Percentiles rank a stretch among this genome's conserved stretches.
Evolutionary conservation across 2,329 filamentous ascomycete species (phyloP).

Genomic region (Ambrosiella xylebori): DNA sequence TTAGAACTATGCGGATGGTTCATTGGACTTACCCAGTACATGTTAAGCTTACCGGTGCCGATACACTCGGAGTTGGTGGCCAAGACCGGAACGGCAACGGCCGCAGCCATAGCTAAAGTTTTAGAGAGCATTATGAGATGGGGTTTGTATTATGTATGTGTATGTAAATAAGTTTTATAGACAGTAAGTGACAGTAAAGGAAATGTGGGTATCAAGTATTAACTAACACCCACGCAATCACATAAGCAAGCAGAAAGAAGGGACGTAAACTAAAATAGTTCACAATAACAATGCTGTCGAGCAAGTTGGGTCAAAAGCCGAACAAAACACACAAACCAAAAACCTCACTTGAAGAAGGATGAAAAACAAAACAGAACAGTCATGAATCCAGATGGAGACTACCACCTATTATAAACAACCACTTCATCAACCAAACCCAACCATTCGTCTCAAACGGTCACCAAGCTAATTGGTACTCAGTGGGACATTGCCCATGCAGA

Average conservation of each 20-base stretch:
- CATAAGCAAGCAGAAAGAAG: slow-evolving; percentile 9
- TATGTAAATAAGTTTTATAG: not conserved
- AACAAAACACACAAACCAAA: not conserved
- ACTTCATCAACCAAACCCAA: not conserved
- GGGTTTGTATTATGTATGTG: slow-evolving; percentile 1
- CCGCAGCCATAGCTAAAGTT: slow-evolving; percentile 5
- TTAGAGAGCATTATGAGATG: slow-evolving; percentile 8
- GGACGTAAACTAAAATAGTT: slow-evolving; percentile 17
- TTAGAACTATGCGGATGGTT: not conserved
- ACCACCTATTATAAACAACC: not conserved
- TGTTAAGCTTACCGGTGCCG: slow-evolving; percentile 21
- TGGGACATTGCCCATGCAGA: not conserved
- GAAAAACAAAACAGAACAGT: slow-evolving; percentile 3
- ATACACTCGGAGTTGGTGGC: slow-evolving; percentile 13
- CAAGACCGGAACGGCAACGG: slow-evolving; percentile 17
- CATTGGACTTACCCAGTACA: slow-evolving; percentile 23
- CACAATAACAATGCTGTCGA: slow-evolving; percentile 10
- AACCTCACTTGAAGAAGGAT: slow-evolving; percentile 3
- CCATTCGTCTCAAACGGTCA: not conserved
- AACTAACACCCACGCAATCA: not conserved
- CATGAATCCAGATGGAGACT: not conserved
- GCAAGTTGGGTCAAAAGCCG: slow-evolving; percentile 1
- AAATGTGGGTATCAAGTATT: not conserved
- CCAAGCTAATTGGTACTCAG: not conserved
- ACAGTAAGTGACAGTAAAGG: not conserved